These are phyloP conservation scores for Pythium diclinum DNA, from an alignment of 352 stramenopile genomes.

Conservation along the genomic window DNA sequence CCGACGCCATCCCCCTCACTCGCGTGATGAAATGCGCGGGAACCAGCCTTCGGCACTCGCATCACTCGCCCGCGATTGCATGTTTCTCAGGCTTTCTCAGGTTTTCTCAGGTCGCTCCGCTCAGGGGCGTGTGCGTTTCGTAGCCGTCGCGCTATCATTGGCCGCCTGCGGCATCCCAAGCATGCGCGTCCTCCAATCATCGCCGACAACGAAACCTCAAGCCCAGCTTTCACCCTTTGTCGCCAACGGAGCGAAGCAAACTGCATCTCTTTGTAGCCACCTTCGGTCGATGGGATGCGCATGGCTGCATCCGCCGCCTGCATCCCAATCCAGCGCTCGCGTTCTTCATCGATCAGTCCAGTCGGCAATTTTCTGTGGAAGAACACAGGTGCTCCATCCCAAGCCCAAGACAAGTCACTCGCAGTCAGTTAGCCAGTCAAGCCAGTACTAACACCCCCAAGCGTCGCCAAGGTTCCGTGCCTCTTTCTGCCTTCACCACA, in stretches of 20 bases:
- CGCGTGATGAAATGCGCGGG: too few species aligned
- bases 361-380: slow-evolving; percentile 17
- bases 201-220: not conserved
- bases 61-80: too few species aligned
- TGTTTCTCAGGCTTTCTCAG: too few species aligned
- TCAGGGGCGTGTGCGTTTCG: not conserved
- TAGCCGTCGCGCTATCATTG: not conserved
- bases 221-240: not conserved
- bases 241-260: not conserved
- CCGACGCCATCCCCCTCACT: too few species aligned
- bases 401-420: not conserved
- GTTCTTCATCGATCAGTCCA: not conserved
- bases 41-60: too few species aligned
- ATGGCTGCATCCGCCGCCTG: not conserved
- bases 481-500: not conserved
- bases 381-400: not conserved
- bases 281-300: not conserved
- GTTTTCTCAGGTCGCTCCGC: not conserved
- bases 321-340: too few species aligned
- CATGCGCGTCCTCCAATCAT: not conserved
- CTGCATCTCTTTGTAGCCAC: slow-evolving; percentile 24
- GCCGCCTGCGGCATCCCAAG: not conserved
- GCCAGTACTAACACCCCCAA: not conserved
- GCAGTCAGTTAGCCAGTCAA: too few species aligned
- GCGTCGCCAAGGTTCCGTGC: not conserved